phyloP scores from a whole-genome alignment of 2,329 filamentous ascomycete genomes.

The Pseudopithomyces chartarum region DNA sequence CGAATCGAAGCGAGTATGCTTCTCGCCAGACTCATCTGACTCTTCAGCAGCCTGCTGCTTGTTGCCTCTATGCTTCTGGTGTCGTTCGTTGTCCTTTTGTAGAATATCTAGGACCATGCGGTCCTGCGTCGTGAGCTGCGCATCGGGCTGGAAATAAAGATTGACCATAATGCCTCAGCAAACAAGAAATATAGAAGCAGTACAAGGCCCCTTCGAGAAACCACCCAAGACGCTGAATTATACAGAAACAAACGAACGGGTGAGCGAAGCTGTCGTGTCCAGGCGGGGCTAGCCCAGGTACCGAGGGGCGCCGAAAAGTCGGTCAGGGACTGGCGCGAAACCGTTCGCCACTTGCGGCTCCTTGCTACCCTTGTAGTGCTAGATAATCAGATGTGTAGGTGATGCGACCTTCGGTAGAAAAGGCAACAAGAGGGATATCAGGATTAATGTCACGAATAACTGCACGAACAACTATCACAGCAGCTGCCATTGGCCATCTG shows the following conservation, averaged over 20 bases:
- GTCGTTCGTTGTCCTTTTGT: conserved; percentile 33
- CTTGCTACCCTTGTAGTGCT: no score
- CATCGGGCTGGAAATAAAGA: conserved; percentile 36
- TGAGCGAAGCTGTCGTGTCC: neutral
- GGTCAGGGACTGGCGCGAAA: neutral
- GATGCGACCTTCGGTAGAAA: no score
- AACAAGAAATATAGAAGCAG: no score
- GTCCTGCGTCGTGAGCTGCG: conserved; percentile 37
- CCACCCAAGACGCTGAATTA: neutral
- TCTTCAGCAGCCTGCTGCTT: conserved; percentile 19
- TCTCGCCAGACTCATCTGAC: conserved; percentile 29
- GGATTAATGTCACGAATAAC: no score
- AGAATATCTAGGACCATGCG: conserved; percentile 36
- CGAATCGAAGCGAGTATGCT: conserved; percentile 33
- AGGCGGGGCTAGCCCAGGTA: conserved; percentile 6
- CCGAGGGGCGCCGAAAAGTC: conserved; percentile 7
- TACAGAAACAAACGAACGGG: neutral
- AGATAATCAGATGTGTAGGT: no score
- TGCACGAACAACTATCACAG: no score
- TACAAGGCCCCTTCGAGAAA: no score
- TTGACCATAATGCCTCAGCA: conserved; percentile 28
- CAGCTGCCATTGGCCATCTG: no score
- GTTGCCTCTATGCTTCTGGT: conserved; percentile 9
- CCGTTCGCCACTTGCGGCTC: neutral
- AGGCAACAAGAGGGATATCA: no score